These are phyloP conservation scores for Orbilia brochopaga DNA, from an alignment of 2,329 filamentous ascomycete genomes.

Conservation along the genomic window DNA sequence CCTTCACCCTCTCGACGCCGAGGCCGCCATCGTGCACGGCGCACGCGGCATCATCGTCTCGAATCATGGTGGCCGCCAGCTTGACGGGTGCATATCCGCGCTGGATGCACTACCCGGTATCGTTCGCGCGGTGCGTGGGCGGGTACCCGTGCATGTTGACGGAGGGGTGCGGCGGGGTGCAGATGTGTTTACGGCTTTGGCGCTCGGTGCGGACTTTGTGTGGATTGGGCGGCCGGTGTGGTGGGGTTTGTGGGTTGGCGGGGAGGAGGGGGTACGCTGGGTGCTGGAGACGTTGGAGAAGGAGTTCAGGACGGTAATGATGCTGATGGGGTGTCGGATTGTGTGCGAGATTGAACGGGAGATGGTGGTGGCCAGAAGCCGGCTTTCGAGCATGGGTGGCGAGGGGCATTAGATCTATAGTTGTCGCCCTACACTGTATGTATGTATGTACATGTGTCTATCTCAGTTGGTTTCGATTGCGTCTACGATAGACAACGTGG, in stretches of 20 bases:
- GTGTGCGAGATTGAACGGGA: constrained; percentile 31
- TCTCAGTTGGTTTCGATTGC: no score
- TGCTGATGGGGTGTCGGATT: constrained; percentile 40
- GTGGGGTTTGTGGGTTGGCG: constrained; percentile 59
- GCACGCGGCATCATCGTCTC: constrained; percentile 65
- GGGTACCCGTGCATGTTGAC: constrained; percentile 69
- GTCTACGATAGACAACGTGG: no score
- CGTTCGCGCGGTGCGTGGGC: constrained; percentile 67
- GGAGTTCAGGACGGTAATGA: constrained; percentile 44
- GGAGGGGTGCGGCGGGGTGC: constrained; percentile 65
- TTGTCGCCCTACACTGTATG: no score
- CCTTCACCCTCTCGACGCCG: constrained; percentile 62
- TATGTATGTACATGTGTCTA: no score
- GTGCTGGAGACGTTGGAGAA: constrained; percentile 34
- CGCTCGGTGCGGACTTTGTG: constrained; percentile 62
- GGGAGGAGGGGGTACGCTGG: constrained; percentile 39
- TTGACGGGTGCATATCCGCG: constrained; percentile 65
- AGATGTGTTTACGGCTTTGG: constrained; percentile 67
- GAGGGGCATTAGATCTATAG: not conserved
- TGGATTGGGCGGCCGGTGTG: constrained; percentile 62
- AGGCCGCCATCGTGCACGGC: constrained; percentile 60
- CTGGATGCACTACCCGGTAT: constrained; percentile 65
- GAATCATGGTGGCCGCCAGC: constrained; percentile 67
- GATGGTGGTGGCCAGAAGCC: constrained; percentile 31
- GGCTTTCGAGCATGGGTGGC: constrained; percentile 32